Percentiles rank a stretch among this genome's conserved stretches.
These are phyloP conservation scores for Kregervanrija fluxuum DNA, from an alignment of 805 yeast genomes.

Conservation along the genomic window DNA sequence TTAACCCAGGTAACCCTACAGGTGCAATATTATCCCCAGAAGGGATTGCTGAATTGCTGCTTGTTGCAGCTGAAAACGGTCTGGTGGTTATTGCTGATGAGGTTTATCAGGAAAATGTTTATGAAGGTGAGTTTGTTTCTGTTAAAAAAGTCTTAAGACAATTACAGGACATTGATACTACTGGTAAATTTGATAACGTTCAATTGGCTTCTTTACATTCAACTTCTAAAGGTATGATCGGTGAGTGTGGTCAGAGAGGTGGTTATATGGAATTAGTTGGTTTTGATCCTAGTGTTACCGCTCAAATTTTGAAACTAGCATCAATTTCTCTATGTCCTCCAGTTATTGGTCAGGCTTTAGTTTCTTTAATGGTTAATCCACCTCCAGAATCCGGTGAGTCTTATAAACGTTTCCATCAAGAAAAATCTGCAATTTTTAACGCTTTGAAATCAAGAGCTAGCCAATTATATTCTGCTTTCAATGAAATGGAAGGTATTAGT, in stretches of 20 bases:
- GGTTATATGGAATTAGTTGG: constrained; percentile 96
- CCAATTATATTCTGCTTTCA: constrained; percentile 62
- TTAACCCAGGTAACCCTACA: constrained; percentile 98
- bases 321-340: constrained; percentile 91
- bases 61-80: constrained; percentile 78
- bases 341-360: constrained; percentile 88
- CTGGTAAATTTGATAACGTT: constrained; percentile 56
- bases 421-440: constrained; percentile 53
- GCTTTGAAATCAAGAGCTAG: constrained; percentile 60
- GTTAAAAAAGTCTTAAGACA: constrained; percentile 72
- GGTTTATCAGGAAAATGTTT: constrained; percentile 92
- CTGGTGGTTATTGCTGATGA: constrained; percentile 92
- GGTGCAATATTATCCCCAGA: constrained; percentile 70
- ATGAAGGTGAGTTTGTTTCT: constrained; percentile 73
- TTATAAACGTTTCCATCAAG: constrained; percentile 56
- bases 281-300: constrained; percentile 60
- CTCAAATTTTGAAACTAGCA: constrained; percentile 74
- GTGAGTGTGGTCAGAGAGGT: constrained; percentile 99
- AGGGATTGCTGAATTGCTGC: constrained; percentile 64
- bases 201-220: constrained; percentile 93
- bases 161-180: constrained; percentile 45
- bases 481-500: constrained; percentile 67
- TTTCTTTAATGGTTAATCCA: constrained; percentile 91
- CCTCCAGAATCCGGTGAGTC: constrained; percentile 76
- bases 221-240: constrained; percentile 95